Percentiles rank a stretch among this genome's conserved stretches.
Conservation (phyloP, 1,139 yeast genomes). For the Debaryomyces subglobosus region DNA sequence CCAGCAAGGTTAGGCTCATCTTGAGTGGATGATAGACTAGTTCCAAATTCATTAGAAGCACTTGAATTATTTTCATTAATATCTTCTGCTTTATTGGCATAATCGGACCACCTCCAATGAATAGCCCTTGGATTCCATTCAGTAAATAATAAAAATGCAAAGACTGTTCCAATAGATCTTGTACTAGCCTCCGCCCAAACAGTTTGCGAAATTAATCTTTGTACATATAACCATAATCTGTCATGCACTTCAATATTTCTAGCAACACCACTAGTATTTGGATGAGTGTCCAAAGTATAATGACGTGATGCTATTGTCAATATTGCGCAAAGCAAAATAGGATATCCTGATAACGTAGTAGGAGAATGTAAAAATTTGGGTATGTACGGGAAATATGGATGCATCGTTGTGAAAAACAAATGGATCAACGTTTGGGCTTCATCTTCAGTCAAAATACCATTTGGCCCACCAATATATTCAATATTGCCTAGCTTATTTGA, state of each 20-base stretch:
- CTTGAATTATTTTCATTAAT: conserved; percentile 20
- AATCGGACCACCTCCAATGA: conserved; percentile 86
- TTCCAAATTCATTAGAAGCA: conserved; percentile 12
- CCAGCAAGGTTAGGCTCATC: conserved; percentile 66
- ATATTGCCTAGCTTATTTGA: conserved; percentile 56
- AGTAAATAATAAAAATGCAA: conserved; percentile 82
- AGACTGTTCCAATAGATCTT: conserved; percentile 81
- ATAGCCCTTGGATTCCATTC: conserved; percentile 97
- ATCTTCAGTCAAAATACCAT: conserved; percentile 61
- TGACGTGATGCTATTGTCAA: conserved; percentile 80
- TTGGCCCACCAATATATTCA: conserved; percentile 63
- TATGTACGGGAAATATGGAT: conserved; percentile 87
- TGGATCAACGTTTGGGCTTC: conserved; percentile 70
- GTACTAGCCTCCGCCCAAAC: conserved; percentile 96
- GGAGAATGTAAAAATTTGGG: conserved; percentile 74
- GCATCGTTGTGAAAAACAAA: conserved; percentile 75
- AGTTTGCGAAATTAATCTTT: conserved; percentile 77
- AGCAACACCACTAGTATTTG: conserved; percentile 34
- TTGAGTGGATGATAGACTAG: conserved; percentile 4
- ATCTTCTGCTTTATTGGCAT: conserved; percentile 66
- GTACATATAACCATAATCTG: conserved; percentile 81
- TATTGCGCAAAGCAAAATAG: conserved; percentile 77
- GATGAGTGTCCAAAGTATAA: conserved; percentile 50
- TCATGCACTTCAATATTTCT: conserved; percentile 71
- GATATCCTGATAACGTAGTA: conserved; percentile 71